These are phyloP conservation scores for Trapa incisa DNA, from an alignment of 345 rosid genomes.

Conservation along the genomic window DNA sequence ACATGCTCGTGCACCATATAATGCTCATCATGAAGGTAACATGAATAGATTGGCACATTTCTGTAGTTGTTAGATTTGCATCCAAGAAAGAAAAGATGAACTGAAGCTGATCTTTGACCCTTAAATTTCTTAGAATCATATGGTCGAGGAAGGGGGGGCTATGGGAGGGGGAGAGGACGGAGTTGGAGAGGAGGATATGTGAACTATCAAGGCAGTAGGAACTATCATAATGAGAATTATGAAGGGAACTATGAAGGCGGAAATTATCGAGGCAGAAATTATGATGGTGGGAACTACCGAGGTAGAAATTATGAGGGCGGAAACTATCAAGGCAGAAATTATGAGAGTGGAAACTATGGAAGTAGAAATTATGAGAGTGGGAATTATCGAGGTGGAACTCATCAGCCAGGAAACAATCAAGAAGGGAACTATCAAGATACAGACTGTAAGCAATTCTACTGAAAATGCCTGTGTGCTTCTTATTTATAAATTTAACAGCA, in stretches of 20 bases:
- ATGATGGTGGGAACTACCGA: background rate
- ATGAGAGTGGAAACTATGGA: slow-evolving; percentile 6
- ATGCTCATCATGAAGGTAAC: slow-evolving; percentile 56
- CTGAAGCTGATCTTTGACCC: slow-evolving; percentile 5
- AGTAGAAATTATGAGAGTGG: too few relatives aligned
- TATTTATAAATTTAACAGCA: background rate
- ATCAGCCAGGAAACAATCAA: too few relatives aligned
- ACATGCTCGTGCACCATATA: slow-evolving; percentile 36
- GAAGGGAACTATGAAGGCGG: slow-evolving; percentile 4
- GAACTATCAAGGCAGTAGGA: slow-evolving; percentile 8
- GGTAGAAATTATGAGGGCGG: slow-evolving; percentile 4
- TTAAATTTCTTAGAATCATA: slow-evolving; percentile 27
- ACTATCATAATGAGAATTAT: slow-evolving; percentile 8
- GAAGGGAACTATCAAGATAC: background rate
- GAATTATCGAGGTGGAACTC: too few relatives aligned
- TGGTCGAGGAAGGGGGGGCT: slow-evolving; percentile 25
- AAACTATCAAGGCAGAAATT: slow-evolving; percentile 9
- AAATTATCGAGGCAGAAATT: background rate
- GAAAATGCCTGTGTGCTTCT: background rate
- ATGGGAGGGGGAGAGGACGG: slow-evolving; percentile 40
- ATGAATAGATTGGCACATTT: slow-evolving; percentile 4
- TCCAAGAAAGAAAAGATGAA: background rate
- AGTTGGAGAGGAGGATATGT: slow-evolving; percentile 33
- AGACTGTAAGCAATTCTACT: background rate
- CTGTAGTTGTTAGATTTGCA: background rate